A percentile compares a stretch with the other conserved stretches of the same genome.
Evolutionary conservation across 148 eudicot species (phyloP).

Genomic region (Cornus kousa): DNA sequence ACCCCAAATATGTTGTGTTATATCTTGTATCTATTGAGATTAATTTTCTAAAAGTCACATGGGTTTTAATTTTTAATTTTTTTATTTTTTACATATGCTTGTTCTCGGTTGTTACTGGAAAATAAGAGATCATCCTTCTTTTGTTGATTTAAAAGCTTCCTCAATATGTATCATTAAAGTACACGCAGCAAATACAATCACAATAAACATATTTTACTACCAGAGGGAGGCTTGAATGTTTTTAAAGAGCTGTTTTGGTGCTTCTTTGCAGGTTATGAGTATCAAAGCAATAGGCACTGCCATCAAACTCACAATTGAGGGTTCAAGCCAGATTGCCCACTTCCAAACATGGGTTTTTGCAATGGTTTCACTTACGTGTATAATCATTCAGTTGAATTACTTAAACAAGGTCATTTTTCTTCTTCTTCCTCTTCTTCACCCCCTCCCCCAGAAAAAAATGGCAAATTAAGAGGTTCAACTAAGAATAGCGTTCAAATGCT

Average conservation of each 20-base stretch:
- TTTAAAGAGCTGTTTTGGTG: conserved; percentile 4
- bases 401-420: conserved; percentile 70
- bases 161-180: not conserved
- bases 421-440: not conserved
- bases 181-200: not conserved
- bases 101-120: not conserved
- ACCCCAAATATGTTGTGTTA: not conserved
- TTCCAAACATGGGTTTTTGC: conserved; percentile 84
- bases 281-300: conserved; percentile 94
- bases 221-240: not conserved
- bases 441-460: not conserved
- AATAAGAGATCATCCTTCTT: not conserved
- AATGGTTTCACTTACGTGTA: conserved; percentile 82
- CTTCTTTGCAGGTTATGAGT: conserved; percentile 84
- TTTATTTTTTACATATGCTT: too few relatives aligned
- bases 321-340: conserved; percentile 71
- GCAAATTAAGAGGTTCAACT: not conserved
- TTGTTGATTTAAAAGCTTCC: not conserved
- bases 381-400: conserved; percentile 77
- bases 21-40: not conserved
- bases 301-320: conserved; percentile 86
- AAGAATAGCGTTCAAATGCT: not conserved
- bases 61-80: not conserved
- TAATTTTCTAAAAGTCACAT: not conserved
- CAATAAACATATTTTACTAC: not conserved